Evolutionary conservation across 345 rosid genomes (phyloP), one percentile per base, ranked within the genome.

Genomic region (Aquilaria sinensis): DNA sequence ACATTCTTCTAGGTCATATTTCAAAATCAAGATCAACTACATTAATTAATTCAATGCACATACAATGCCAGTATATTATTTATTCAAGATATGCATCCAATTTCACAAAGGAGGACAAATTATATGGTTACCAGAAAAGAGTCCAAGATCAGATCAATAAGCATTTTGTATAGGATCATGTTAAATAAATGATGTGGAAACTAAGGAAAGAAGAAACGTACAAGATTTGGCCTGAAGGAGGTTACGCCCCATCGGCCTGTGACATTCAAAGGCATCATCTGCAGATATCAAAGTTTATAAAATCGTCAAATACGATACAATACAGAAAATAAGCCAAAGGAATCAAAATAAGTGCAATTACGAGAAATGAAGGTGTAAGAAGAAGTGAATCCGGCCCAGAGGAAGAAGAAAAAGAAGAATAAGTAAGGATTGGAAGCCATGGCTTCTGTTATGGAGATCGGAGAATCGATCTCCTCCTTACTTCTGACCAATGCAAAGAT

Each of bases 201-300:
- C 47, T 30, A 31, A 12, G 65, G 32, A 10, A 5, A 8, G 58
- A 61, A 45, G 57, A 41, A 48, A 56, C 81, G 56, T 71, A 87
- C 92, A 6, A 63, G 61, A 67, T 70, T 70, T 78, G 61, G 82
- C 76, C 74, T 90, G 96, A 58, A 90, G 94, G 62, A 90, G 96
- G 75, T 69, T 57, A 65, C 94, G 89, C 67, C 83, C 77, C 23
- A 75, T 51, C 33, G 63, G 43, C 71, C 66, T 9, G 54, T 72
- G 75, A 23, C 74, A 53, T 57, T 69, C 72, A 53, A 81, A 67
- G 56, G 67, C 66, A 70, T 76, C 74, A 77, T 80, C 96, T 90
- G 80, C 75, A 61, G 53, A 53, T 56, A 23, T 12, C 43, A 37
- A 37, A 23, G 23, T 23, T 23, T 23, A 23, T 23, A 23, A 23